phyloP scores from a whole-genome alignment of 2,329 filamentous ascomycete genomes.

The Pestalotiopsis sp. region DNA sequence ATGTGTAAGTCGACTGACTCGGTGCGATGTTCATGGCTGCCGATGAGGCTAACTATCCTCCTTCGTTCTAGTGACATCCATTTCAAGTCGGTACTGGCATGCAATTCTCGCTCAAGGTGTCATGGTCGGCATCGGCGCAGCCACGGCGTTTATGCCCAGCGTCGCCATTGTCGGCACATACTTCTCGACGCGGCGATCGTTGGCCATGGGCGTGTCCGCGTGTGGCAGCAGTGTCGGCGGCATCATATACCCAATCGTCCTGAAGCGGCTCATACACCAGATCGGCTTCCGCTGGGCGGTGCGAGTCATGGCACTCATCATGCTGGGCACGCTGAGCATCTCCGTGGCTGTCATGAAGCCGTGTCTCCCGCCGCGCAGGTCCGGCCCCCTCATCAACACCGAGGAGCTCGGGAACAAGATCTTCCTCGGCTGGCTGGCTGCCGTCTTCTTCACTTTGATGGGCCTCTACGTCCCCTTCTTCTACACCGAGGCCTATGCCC shows the following conservation, averaged over 20 bases:
- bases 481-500: constrained; percentile 17
- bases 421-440: background rate
- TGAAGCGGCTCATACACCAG: constrained; percentile 39
- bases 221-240: constrained; percentile 30
- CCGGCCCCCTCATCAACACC: background rate
- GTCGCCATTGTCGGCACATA: constrained; percentile 32
- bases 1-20: constrained; percentile 31
- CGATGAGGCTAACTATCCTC: background rate
- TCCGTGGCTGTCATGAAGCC: background rate
- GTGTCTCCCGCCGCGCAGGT: background rate
- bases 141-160: constrained; percentile 21
- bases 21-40: background rate
- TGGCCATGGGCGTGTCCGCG: constrained; percentile 36
- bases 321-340: background rate
- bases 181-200: constrained; percentile 31
- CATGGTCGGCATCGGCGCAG: constrained; percentile 45
- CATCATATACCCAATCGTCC: constrained; percentile 46
- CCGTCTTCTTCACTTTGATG: background rate
- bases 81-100: constrained; percentile 52
- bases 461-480: constrained; percentile 16
- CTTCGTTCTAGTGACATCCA: constrained; percentile 41
- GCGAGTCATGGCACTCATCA: constrained; percentile 43
- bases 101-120: constrained; percentile 54
- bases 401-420: background rate
- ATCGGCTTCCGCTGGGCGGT: constrained; percentile 50